These are phyloP conservation scores for Eimeria sp. DNA, from an alignment of 169 alveolate genomes.

Conservation along the genomic window DNA sequence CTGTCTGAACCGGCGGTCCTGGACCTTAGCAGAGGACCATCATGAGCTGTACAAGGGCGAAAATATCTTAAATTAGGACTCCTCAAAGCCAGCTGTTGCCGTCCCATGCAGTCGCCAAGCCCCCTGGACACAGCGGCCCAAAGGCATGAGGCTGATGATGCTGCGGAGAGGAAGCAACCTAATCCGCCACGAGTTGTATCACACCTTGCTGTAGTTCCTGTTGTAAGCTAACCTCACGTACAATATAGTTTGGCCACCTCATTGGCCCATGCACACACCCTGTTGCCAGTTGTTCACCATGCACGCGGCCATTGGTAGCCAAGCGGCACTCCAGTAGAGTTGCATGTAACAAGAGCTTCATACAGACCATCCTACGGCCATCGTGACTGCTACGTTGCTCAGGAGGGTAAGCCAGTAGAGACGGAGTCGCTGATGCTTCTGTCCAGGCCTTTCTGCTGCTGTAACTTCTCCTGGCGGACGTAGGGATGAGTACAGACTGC, in stretches of 20 bases:
- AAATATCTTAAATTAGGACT: not conserved
- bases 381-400: not conserved
- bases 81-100: not conserved
- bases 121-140: not conserved
- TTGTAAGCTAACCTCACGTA: not conserved
- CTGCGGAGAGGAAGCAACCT: not conserved
- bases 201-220: not conserved
- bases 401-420: not conserved
- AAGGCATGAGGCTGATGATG: not conserved
- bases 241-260: not conserved
- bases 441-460: too few species aligned
- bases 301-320: not conserved
- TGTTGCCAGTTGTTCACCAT: not conserved
- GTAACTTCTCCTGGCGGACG: not conserved
- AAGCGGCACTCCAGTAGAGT: not conserved
- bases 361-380: not conserved
- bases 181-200: not conserved
- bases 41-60: too few species aligned
- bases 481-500: not conserved
- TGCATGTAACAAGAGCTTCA: not conserved
- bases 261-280: not conserved
- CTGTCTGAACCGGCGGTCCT: too few species aligned
- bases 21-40: too few species aligned
- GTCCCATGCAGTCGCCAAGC: not conserved
- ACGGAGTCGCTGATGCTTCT: not conserved